A percentile compares a stretch with the other conserved stretches of the same genome.
phyloP scores from a whole-genome alignment of 352 stramenopile genomes.

The Globisporangium middletonii region DNA sequence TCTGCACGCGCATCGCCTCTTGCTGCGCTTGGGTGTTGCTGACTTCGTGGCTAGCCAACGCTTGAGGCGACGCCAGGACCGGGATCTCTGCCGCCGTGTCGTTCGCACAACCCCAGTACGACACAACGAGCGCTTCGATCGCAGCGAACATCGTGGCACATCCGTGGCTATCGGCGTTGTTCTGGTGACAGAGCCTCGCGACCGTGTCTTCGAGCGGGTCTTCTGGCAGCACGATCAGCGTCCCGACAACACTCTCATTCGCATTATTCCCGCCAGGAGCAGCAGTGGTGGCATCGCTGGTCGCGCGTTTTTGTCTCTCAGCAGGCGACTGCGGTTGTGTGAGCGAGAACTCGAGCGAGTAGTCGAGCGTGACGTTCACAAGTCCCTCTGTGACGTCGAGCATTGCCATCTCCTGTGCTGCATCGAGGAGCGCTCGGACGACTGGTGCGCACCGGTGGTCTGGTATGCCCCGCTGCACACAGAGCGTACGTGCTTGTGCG shows the following conservation, averaged over 20 bases:
- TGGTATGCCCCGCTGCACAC: slow-evolving; percentile 18
- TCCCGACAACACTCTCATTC: slow-evolving; percentile 5
- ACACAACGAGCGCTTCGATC: slow-evolving; percentile 24
- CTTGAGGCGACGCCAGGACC: neutral
- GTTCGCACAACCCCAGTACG: slow-evolving; percentile 46
- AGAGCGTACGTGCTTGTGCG: slow-evolving; percentile 16
- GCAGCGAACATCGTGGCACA: slow-evolving; percentile 10
- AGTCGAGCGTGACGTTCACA: slow-evolving; percentile 57
- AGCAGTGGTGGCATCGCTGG: neutral
- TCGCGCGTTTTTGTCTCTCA: slow-evolving; percentile 10
- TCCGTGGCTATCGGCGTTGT: slow-evolving; percentile 13
- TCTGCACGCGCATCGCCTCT: slow-evolving; percentile 1
- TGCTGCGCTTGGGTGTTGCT: neutral
- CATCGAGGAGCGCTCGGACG: slow-evolving; percentile 22
- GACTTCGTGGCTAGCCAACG: neutral
- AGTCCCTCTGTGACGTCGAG: slow-evolving; percentile 35
- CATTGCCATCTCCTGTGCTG: slow-evolving; percentile 39
- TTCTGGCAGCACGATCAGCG: slow-evolving; percentile 30
- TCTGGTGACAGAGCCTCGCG: slow-evolving; percentile 19
- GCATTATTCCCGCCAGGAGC: slow-evolving; percentile 1
- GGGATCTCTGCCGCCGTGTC: neutral
- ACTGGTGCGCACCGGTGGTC: slow-evolving; percentile 26
- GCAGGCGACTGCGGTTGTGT: neutral
- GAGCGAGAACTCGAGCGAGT: slow-evolving; percentile 38
- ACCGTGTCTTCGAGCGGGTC: slow-evolving; percentile 27